Percentiles rank a stretch among this genome's conserved stretches.
These are phyloP conservation scores for Pichia pseudocactophila DNA, from an alignment of 805 yeast genomes.

Conservation along the genomic window DNA sequence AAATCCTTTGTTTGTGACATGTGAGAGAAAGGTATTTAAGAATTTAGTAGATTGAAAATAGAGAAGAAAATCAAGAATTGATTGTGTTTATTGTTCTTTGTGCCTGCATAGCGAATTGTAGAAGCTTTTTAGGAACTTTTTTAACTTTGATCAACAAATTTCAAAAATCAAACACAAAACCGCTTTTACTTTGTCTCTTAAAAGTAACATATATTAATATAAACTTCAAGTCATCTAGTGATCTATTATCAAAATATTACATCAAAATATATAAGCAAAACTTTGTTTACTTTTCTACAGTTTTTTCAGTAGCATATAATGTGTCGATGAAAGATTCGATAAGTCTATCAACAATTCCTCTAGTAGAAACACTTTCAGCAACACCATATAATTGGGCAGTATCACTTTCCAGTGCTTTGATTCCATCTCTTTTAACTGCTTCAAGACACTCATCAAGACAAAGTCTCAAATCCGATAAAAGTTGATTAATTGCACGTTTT, in stretches of 20 bases:
- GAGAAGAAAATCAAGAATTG: too few relatives aligned
- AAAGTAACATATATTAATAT: too few relatives aligned
- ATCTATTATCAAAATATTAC: too few relatives aligned
- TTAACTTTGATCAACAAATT: background rate
- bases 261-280: background rate
- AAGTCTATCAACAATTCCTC: constrained; percentile 72
- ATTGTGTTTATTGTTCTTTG: too few relatives aligned
- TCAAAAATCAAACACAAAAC: background rate
- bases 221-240: too few relatives aligned
- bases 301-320: constrained; percentile 45
- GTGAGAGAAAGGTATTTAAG: too few relatives aligned
- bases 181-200: too few relatives aligned
- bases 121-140: too few relatives aligned
- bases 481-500: constrained; percentile 48
- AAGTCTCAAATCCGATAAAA: constrained; percentile 42
- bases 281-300: background rate
- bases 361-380: constrained; percentile 82
- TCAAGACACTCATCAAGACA: constrained; percentile 34
- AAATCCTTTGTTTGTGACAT: background rate
- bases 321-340: constrained; percentile 78
- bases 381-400: constrained; percentile 93
- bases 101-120: too few relatives aligned
- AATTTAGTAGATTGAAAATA: too few relatives aligned
- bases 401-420: constrained; percentile 31
- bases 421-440: constrained; percentile 11